phyloP scores from a whole-genome alignment of 306 rosid species.

The Cicer judaicum region DNA sequence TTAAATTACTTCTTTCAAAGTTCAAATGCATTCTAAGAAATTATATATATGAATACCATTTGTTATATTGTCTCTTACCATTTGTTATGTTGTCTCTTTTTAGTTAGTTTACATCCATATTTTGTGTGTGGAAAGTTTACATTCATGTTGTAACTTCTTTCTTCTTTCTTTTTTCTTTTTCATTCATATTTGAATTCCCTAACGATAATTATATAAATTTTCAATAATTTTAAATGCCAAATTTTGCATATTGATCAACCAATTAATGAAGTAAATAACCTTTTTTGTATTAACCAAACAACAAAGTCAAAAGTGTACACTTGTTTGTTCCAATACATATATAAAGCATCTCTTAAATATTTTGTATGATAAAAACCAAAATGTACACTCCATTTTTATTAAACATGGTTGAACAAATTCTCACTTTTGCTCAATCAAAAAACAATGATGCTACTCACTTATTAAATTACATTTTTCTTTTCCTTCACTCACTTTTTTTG shows the following conservation, averaged over 20 bases:
- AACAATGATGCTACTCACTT: conserved; percentile 33
- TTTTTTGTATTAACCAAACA: conserved; percentile 28
- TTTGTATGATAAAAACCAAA: conserved; percentile 19
- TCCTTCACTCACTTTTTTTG: conserved; percentile 41
- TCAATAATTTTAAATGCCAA: background rate
- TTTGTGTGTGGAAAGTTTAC: no score
- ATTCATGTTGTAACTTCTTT: no score
- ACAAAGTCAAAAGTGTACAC: conserved; percentile 39
- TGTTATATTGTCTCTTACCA: no score
- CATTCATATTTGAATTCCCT: no score
- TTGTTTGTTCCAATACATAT: conserved; percentile 26
- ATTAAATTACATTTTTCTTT: conserved; percentile 41
- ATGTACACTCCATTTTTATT: conserved; percentile 44
- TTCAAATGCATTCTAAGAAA: no score
- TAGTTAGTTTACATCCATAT: no score
- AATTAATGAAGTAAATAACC: conserved; percentile 12
- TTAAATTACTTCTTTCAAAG: no score
- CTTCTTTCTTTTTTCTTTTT: no score
- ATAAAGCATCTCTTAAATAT: background rate
- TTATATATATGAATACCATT: no score
- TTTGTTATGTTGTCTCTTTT: no score
- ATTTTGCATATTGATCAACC: background rate
- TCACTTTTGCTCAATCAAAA: conserved; percentile 41
- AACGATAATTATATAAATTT: background rate
- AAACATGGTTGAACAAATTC: conserved; percentile 41